Percentiles rank a stretch among this genome's conserved stretches.
Conservation (phyloP, 1,284 basidiomycete genomes). For the Leccinum fallax region DNA sequence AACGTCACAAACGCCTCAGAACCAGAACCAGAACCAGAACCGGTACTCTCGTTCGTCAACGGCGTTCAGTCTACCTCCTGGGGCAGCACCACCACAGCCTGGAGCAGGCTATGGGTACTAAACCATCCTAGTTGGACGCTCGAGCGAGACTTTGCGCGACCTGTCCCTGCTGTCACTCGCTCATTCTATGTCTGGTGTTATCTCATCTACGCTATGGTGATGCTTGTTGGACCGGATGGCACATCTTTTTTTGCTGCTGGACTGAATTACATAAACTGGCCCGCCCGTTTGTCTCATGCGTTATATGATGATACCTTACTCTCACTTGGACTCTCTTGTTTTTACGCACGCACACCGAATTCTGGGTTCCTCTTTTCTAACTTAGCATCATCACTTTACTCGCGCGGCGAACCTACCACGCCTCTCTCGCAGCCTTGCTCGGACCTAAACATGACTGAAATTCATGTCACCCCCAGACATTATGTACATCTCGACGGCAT, state of each 20-base stretch:
- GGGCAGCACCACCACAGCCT: slow-evolving; percentile 68
- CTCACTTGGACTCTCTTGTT: not conserved
- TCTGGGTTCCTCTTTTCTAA: not conserved
- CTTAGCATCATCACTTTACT: not conserved
- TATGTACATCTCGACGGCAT: not conserved
- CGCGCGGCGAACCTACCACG: not conserved
- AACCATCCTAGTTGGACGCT: slow-evolving; percentile 11
- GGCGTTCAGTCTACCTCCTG: slow-evolving; percentile 62
- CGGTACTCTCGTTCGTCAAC: slow-evolving; percentile 68
- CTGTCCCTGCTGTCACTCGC: not conserved
- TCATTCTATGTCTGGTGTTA: slow-evolving; percentile 2
- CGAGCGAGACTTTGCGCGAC: slow-evolving; percentile 1
- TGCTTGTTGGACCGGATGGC: slow-evolving; percentile 18
- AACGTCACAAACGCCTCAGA: slow-evolving; percentile 54
- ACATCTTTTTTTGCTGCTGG: slow-evolving; percentile 6
- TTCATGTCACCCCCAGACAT: not conserved
- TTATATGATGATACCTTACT: slow-evolving; percentile 13
- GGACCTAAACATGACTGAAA: not conserved
- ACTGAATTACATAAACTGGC: not conserved
- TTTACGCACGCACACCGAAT: not conserved
- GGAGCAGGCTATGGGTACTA: slow-evolving; percentile 31
- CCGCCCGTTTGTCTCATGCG: slow-evolving; percentile 1
- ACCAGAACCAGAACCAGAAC: slow-evolving; percentile 44
- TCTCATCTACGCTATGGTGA: slow-evolving; percentile 8
- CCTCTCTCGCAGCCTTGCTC: not conserved